These are phyloP conservation scores for Fusarium zealandicum DNA, from an alignment of 2,329 filamentous ascomycete species.

Conservation along the genomic window DNA sequence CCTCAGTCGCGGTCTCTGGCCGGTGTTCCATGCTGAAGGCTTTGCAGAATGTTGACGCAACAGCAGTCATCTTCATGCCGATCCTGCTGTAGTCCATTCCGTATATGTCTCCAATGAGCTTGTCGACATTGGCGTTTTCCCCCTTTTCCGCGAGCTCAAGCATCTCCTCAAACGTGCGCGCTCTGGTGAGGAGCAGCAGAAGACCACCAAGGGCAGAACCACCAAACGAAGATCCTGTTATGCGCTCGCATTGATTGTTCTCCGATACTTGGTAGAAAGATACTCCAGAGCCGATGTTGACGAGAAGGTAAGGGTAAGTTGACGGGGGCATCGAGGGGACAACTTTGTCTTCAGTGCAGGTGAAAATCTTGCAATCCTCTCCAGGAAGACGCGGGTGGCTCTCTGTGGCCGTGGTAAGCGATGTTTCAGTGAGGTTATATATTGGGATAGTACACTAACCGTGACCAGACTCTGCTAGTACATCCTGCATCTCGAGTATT, in stretches of 20 bases:
- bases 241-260: conserved; percentile 82
- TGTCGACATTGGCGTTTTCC: conserved; percentile 92
- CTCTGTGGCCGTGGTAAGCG: not conserved
- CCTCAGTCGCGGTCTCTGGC: conserved; percentile 77
- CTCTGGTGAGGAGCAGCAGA: conserved; percentile 88
- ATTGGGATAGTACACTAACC: not conserved
- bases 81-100: conserved; percentile 96
- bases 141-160: conserved; percentile 86
- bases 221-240: conserved; percentile 92
- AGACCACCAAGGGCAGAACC: conserved; percentile 96
- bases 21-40: conserved; percentile 90
- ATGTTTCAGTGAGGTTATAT: fast-evolving
- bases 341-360: conserved; percentile 86
- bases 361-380: conserved; percentile 80
- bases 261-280: conserved; percentile 97
- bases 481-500: conserved; percentile 10
- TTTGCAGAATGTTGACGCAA: conserved; percentile 95
- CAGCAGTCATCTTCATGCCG: conserved; percentile 91
- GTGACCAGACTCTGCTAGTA: conserved; percentile 11
- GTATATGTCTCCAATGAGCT: conserved; percentile 98
- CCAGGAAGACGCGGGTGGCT: conserved; percentile 14
- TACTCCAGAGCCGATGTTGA: conserved; percentile 97
- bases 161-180: conserved; percentile 97
- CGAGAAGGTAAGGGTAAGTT: conserved; percentile 94
- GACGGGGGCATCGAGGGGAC: conserved; percentile 84